Evolutionary conservation across 1,284 basidiomycete genomes (phyloP).

Genomic region (Quambalaria eucalypti): DNA sequence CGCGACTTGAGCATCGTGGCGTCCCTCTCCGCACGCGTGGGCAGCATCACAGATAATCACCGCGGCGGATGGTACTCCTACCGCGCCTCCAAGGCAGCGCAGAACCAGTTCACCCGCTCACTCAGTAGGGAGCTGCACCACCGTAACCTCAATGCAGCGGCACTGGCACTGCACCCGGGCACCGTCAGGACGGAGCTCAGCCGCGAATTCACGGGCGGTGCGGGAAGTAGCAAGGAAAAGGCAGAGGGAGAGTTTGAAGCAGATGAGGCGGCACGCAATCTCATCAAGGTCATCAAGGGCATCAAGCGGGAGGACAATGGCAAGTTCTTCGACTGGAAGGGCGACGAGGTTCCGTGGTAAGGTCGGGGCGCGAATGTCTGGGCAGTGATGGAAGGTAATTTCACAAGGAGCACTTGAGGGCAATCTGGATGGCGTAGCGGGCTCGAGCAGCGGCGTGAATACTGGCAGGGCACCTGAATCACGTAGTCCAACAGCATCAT

Average conservation of each 20-base stretch:
- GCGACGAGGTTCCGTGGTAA: slow-evolving; percentile 53
- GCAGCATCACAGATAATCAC: slow-evolving; percentile 58
- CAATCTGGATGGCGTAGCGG: no score
- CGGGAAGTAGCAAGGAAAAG: slow-evolving; percentile 28
- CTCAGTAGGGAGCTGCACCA: slow-evolving; percentile 59
- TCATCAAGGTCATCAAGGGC: slow-evolving; percentile 55
- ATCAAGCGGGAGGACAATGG: slow-evolving; percentile 55
- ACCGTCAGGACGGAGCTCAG: slow-evolving; percentile 54
- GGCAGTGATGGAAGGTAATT: background rate
- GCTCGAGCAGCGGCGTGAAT: no score
- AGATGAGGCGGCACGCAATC: slow-evolving; percentile 56
- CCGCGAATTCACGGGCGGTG: slow-evolving; percentile 45
- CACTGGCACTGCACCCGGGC: slow-evolving; percentile 47
- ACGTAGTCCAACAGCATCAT: no score
- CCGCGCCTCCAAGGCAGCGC: slow-evolving; percentile 63
- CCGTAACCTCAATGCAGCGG: slow-evolving; percentile 54
- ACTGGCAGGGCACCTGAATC: no score
- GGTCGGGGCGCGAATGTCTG: background rate
- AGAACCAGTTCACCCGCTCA: slow-evolving; percentile 64
- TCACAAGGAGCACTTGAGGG: background rate
- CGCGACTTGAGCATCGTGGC: slow-evolving; percentile 47
- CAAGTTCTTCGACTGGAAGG: slow-evolving; percentile 63
- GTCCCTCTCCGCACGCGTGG: slow-evolving; percentile 56
- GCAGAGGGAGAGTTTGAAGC: slow-evolving; percentile 55
- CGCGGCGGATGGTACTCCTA: slow-evolving; percentile 66